Base-by-base conservation (phyloP, 805 yeast species). In the Pichia exigua region DNA sequence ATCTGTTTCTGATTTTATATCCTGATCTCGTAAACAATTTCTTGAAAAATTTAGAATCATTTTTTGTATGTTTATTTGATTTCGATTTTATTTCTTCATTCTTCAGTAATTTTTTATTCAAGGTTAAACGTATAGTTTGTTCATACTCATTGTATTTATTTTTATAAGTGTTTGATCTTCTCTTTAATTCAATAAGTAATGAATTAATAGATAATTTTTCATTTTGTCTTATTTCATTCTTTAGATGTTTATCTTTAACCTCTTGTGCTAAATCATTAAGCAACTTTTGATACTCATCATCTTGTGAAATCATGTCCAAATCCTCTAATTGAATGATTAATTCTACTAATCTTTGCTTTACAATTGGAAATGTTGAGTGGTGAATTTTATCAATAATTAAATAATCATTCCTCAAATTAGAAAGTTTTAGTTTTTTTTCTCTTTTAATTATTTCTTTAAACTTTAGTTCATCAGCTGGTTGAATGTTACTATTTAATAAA, bases 231-330 rank as follows among this genome's bases (percentile, higher is more conserved):
- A n/a, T 61, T 40, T 67, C 64, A 39, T 65, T 62, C 54, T 79
- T 65, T 55, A 74, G 78, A 12, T 69, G 62, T 55, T 75, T 74
- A 48, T 66, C 63, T 57, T 68, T 72, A 56, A 94, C 88, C 56
- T 92, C 97, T 49, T 76, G 69, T 0, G 97, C 95, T 55, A 94
- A 83, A 56, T 87, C 88, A 61, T 90, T 89, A 53, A 94, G 68
- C 15, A 94, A 63, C 22, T 78, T 82, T 63, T 94, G 98, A 65
- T 82, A 88, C 20, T 85, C 81, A 62, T 88, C 80, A 32, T 75
- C 70, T 53, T 95, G 75, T 3, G 84, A 73, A 10, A 91, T 74
- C 41, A 74, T 67, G 2, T 88, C 90, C 62, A 78, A 67, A 1
- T 74, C 64, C 61, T 92, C 97, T 47, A 94, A 70, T 59, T 88